Evolutionary conservation across 2,329 filamentous ascomycete genomes (phyloP), one percentile per base, ranked within the genome.

Genomic region (Arthroderma uncinatum): DNA sequence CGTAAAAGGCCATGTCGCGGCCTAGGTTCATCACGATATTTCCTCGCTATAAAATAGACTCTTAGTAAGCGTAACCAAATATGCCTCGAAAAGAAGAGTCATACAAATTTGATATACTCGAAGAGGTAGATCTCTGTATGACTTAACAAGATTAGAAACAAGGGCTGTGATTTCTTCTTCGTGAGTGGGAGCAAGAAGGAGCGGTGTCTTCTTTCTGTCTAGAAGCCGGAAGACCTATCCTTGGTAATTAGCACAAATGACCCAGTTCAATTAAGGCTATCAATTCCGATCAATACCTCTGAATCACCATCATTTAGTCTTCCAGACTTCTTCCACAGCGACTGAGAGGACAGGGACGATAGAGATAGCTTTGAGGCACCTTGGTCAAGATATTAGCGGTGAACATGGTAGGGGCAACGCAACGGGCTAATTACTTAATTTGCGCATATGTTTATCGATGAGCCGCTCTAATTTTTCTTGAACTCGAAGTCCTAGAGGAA

Each of bases 151-250:
- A 57, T 79, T 80, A 2, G 83, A 82, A 1, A 96, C 87, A 1
- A 98, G 76, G 0, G 79, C 76, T 0, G 93, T 98, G 63, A 98
- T 93, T 68, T 98, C 93, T 70, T 98, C 93, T 67, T 98, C 93
- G 61, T 98, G 93, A 0, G 93, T 98, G 0, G 93, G 93, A 0
- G 90, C 86, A 2, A 98, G 79, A 30, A 98, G 78, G 60, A 88
- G 88, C 2, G 80, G 78, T 0, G 80, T 76, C 5, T 86, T 81
- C 70, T 87, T 93, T 57, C 93, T 82, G 70, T 97, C 93, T 47
- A 79, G 73, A 50, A 97, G 81, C 42, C 81, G 82, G 64, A 96
- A 92, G 19, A 96, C 79, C 84, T 93, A 61, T 57, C 53, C 28
- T 34, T 19, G 14, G 16, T 4, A 6, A 23, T 53, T 39, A 53